phyloP scores from a whole-genome alignment of 2,329 filamentous ascomycete genomes.

The Metarhizium guizhouense region DNA sequence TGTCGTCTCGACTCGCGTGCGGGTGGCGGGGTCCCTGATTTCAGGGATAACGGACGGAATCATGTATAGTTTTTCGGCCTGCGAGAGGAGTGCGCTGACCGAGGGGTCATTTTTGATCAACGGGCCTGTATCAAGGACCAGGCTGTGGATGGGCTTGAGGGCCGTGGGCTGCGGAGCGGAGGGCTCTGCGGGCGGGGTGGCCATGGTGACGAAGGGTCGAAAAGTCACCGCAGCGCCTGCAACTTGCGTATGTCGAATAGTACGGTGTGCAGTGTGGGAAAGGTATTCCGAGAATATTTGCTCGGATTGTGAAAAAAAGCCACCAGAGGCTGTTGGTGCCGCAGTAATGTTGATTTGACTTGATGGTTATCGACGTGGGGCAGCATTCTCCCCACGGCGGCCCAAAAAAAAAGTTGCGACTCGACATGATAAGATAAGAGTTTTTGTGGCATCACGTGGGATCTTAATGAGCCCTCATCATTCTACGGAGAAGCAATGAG shows the following conservation, averaged over 20 bases:
- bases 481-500: too few species aligned
- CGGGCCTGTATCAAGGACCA: slow-evolving; percentile 85
- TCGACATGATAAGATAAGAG: neutral
- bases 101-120: slow-evolving; percentile 89
- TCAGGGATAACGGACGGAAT: slow-evolving; percentile 80
- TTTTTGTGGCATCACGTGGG: neutral
- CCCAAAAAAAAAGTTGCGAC: neutral
- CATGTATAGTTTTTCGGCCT: slow-evolving; percentile 71
- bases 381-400: neutral
- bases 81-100: slow-evolving; percentile 69
- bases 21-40: slow-evolving; percentile 77
- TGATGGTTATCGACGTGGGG: neutral
- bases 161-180: slow-evolving; percentile 6
- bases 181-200: slow-evolving; percentile 4
- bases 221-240: neutral
- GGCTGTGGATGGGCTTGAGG: slow-evolving; percentile 65
- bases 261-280: neutral
- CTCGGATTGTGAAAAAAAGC: neutral
- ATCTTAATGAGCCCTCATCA: neutral
- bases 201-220: neutral
- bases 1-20: slow-evolving; percentile 72
- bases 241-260: neutral
- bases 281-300: too few species aligned
- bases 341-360: neutral
- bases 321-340: too few species aligned